Conservation (phyloP, 2,329 filamentous ascomycete genomes). For the Sordariomycetes sp. region DNA sequence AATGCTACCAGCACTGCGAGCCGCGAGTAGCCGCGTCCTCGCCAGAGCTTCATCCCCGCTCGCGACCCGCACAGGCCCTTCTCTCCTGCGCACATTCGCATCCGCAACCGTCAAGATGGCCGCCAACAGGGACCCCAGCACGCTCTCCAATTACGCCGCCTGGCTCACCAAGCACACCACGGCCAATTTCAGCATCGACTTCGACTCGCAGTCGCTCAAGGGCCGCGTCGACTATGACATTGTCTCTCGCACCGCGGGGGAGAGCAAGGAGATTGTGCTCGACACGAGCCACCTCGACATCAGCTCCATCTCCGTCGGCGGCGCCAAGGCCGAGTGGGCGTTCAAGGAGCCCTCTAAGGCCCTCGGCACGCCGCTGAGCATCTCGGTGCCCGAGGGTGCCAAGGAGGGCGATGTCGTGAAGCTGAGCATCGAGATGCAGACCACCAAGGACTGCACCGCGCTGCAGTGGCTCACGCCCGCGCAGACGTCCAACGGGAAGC, state of each 20-base stretch:
- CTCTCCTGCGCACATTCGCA: neutral
- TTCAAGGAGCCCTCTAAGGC: conserved; percentile 58
- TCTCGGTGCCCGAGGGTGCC: conserved; percentile 43
- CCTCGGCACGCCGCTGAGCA: conserved; percentile 58
- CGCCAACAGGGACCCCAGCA: conserved; percentile 63
- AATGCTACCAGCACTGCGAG: neutral
- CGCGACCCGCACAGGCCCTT: neutral
- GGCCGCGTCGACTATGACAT: conserved; percentile 68
- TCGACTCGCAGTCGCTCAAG: conserved; percentile 61
- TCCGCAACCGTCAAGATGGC: conserved; percentile 1
- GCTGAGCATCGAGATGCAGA: conserved; percentile 57
- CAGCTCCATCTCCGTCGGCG: conserved; percentile 55
- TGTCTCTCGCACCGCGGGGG: conserved; percentile 60
- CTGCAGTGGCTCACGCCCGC: conserved; percentile 90
- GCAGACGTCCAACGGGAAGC: conserved; percentile 90
- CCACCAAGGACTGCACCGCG: conserved; percentile 79
- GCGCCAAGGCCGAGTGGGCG: conserved; percentile 50
- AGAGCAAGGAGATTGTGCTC: conserved; percentile 66
- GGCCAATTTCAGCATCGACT: conserved; percentile 72
- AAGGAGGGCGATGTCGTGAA: conserved; percentile 30
- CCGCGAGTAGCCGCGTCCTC: neutral
- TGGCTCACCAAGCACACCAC: conserved; percentile 78
- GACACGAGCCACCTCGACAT: conserved; percentile 81
- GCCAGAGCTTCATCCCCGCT: neutral
- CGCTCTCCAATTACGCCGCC: conserved; percentile 79